A percentile compares a stretch with the other conserved stretches of the same genome.
Conservation (phyloP, 345 rosid genomes). For the Gossypium australe region DNA sequence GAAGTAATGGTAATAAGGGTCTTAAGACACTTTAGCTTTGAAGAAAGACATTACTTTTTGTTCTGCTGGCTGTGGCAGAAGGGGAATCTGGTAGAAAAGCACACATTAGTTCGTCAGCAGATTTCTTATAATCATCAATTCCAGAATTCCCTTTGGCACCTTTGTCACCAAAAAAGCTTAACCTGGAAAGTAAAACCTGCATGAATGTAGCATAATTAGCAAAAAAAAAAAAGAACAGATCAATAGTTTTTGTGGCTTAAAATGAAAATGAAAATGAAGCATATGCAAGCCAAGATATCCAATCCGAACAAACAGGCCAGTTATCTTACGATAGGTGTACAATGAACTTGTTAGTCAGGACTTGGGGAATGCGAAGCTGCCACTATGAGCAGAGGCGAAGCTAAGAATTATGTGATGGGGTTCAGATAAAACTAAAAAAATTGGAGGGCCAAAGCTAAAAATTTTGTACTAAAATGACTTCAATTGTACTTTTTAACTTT, state of each 20-base stretch:
- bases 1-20: no score
- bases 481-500: no score
- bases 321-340: background rate
- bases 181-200: slow-evolving; percentile 80
- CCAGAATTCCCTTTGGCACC: slow-evolving; percentile 48
- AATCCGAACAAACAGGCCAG: background rate
- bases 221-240: background rate
- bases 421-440: no score
- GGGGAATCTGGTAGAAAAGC: slow-evolving; percentile 85
- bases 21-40: background rate
- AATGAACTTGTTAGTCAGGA: no score
- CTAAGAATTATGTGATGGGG: no score
- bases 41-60: slow-evolving; percentile 46
- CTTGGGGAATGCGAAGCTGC: no score
- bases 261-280: background rate
- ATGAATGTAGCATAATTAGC: slow-evolving; percentile 12
- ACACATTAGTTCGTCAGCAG: slow-evolving; percentile 97
- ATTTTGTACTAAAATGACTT: no score
- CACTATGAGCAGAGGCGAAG: no score
- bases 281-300: background rate
- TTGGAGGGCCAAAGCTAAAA: no score
- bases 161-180: slow-evolving; percentile 62
- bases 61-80: slow-evolving; percentile 75
- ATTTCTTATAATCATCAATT: slow-evolving; percentile 55
- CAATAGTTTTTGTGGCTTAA: background rate